Conservation (phyloP, 768 basidiomycete genomes). For the Tylopilus sp. region DNA sequence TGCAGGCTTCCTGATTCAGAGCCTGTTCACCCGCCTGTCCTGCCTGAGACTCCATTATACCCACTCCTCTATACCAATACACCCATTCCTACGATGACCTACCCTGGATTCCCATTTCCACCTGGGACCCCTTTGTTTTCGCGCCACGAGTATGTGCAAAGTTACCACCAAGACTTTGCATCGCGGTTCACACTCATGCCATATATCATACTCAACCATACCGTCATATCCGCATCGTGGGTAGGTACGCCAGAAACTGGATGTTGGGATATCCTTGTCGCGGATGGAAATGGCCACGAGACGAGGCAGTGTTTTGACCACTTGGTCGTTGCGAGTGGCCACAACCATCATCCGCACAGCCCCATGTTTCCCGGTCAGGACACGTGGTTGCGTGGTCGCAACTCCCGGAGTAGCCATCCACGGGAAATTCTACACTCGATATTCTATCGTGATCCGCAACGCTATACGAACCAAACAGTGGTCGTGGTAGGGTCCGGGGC, state of each 20-base stretch:
- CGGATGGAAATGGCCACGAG: constrained; percentile 16
- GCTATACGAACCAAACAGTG: constrained; percentile 41
- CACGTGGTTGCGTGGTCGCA: constrained; percentile 40
- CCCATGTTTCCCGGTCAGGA: constrained; percentile 46
- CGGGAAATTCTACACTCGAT: constrained; percentile 50
- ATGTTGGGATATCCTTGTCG: constrained; percentile 43
- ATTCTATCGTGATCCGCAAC: constrained; percentile 47
- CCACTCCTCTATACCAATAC: constrained; percentile 53
- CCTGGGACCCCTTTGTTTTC: constrained; percentile 46
- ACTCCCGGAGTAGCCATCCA: constrained; percentile 4
- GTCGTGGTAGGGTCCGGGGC: constrained; percentile 48
- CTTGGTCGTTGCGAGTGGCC: constrained; percentile 53
- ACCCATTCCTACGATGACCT: constrained; percentile 55
- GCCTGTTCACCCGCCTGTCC: constrained; percentile 35
- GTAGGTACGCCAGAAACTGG: constrained; percentile 36
- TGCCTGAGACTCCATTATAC: constrained; percentile 56
- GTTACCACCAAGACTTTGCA: constrained; percentile 47
- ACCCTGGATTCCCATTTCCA: constrained; percentile 51
- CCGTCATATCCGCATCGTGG: constrained; percentile 44
- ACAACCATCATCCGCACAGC: constrained; percentile 49
- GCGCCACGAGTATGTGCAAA: constrained; percentile 40
- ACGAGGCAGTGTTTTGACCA: constrained; percentile 43
- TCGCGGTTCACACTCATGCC: constrained; percentile 35
- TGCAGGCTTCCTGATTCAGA: constrained; percentile 34
- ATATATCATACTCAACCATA: constrained; percentile 38